Conservation (phyloP, 2,329 filamentous ascomycete species). For the Colletotrichum tofieldiae region DNA sequence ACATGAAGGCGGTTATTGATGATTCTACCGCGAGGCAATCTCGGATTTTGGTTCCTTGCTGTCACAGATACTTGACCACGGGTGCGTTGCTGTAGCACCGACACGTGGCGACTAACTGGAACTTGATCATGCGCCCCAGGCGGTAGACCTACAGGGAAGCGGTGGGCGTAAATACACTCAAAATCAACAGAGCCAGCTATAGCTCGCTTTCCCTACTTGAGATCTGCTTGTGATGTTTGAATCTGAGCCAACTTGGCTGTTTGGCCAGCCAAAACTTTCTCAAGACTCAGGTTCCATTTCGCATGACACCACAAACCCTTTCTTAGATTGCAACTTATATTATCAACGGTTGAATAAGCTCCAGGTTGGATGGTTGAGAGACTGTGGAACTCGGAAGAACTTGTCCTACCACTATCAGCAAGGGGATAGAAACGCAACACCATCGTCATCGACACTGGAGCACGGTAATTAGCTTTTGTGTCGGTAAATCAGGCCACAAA, state of each 20-base stretch:
- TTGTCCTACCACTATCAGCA: no score
- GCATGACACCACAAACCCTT: background rate
- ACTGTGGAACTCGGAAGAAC: background rate
- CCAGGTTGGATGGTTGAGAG: no score
- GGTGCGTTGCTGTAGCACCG: background rate
- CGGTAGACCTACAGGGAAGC: background rate
- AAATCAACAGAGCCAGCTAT: background rate
- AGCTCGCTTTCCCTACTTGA: no score
- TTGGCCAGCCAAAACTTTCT: background rate
- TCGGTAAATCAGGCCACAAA: background rate
- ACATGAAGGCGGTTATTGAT: no score
- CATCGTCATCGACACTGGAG: background rate
- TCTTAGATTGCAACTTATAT: accelerated
- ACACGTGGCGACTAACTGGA: background rate
- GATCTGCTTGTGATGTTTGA: background rate
- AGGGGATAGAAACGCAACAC: background rate
- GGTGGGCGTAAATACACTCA: background rate
- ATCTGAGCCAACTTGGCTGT: background rate
- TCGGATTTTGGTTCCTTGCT: no score
- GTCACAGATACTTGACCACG: no score
- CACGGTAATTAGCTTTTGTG: background rate
- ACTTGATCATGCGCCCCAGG: background rate
- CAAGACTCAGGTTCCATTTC: accelerated
- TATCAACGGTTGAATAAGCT: background rate
- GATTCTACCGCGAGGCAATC: no score